Percentiles rank a stretch among this genome's conserved stretches.
Conservation (phyloP, 2,329 filamentous ascomycete species). For the Neopestalotiopsis rosae region DNA sequence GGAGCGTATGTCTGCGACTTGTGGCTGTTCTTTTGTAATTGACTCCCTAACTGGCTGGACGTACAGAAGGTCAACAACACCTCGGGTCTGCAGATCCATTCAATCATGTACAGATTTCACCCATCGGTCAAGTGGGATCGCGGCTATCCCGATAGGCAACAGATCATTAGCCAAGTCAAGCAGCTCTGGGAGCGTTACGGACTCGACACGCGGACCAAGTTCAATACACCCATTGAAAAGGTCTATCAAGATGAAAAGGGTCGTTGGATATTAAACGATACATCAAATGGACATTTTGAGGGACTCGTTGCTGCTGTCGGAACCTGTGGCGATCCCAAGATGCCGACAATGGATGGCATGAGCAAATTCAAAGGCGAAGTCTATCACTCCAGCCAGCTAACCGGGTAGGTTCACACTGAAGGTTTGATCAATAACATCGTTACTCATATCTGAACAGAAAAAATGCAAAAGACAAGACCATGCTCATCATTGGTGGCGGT, state of each 20-base stretch:
- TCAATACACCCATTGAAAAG: constrained; percentile 71
- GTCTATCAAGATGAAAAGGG: constrained; percentile 72
- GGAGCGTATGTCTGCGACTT: constrained; percentile 63
- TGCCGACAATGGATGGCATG: constrained; percentile 73
- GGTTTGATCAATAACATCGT: neutral
- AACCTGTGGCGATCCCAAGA: constrained; percentile 79
- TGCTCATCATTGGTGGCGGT: constrained; percentile 79
- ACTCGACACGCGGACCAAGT: constrained; percentile 72
- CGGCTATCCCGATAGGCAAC: constrained; percentile 78
- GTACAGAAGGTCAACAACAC: constrained; percentile 77
- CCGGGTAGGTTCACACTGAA: constrained; percentile 50
- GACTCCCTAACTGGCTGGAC: constrained; percentile 6
- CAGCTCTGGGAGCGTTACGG: constrained; percentile 78
- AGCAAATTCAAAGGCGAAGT: constrained; percentile 74
- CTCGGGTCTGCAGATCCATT: constrained; percentile 83
- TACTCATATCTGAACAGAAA: constrained; percentile 51
- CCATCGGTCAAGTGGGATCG: constrained; percentile 76
- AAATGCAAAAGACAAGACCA: constrained; percentile 73
- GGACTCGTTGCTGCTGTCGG: constrained; percentile 80
- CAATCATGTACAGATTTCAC: constrained; percentile 87
- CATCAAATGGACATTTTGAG: constrained; percentile 74
- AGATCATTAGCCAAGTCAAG: constrained; percentile 76
- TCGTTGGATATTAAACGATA: constrained; percentile 79
- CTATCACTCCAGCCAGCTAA: constrained; percentile 77
- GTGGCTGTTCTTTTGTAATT: neutral